These are phyloP conservation scores for Schoenoplectus tabernaemontani DNA, from an alignment of 202 grass and related monocot genomes.

Conservation along the genomic window DNA sequence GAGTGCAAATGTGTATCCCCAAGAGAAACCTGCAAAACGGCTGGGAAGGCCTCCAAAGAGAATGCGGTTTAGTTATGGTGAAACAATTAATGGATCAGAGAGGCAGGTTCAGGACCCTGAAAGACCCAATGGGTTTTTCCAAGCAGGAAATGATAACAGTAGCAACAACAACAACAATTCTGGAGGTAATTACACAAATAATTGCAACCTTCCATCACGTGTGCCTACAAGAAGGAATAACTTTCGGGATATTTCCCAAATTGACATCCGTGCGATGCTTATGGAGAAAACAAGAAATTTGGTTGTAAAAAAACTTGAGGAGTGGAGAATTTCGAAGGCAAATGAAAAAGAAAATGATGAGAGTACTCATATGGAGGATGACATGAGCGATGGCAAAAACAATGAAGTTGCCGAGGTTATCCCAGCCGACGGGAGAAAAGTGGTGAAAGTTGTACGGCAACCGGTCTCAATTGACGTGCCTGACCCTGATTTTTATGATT, in stretches of 20 bases:
- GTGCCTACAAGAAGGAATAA: slow-evolving; percentile 58
- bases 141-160: slow-evolving; percentile 26
- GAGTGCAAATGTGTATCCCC: slow-evolving; percentile 28
- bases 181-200: slow-evolving; percentile 43
- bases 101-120: slow-evolving; percentile 14
- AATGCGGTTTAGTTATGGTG: slow-evolving; percentile 44
- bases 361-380: slow-evolving; percentile 15
- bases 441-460: slow-evolving; percentile 37
- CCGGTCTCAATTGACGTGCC: slow-evolving; percentile 81
- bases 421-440: slow-evolving; percentile 15
- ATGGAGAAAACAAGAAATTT: slow-evolving; percentile 61
- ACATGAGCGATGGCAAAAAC: slow-evolving; percentile 29
- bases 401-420: slow-evolving; percentile 17
- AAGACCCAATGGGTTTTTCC: slow-evolving; percentile 28
- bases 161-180: slow-evolving; percentile 19
- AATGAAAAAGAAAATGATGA: slow-evolving; percentile 17
- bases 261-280: slow-evolving; percentile 55
- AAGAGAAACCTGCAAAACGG: slow-evolving; percentile 41
- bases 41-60: slow-evolving; percentile 59
- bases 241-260: slow-evolving; percentile 64
- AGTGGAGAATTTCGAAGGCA: slow-evolving; percentile 34
- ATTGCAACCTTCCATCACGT: slow-evolving; percentile 43
- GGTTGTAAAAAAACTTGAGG: slow-evolving; percentile 48
- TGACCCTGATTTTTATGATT: slow-evolving; percentile 95
- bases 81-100: neutral